A percentile compares a stretch with the other conserved stretches of the same genome.
phyloP scores from a whole-genome alignment of 2,329 filamentous ascomycete genomes.

The Aspergillus eucalypticola region DNA sequence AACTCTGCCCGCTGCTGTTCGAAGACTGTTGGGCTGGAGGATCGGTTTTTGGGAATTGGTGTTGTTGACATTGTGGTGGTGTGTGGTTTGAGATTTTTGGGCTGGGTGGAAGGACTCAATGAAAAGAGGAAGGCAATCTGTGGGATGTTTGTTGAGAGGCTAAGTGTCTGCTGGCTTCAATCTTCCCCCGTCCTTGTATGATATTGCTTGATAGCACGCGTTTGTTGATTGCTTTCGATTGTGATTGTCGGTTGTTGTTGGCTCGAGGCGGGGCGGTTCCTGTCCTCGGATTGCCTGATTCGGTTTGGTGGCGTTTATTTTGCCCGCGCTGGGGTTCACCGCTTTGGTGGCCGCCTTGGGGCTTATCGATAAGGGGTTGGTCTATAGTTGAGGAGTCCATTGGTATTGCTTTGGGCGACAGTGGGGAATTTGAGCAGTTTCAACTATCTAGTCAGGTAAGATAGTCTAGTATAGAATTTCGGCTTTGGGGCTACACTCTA shows the following conservation, averaged over 20 bases:
- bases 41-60: constrained; percentile 16
- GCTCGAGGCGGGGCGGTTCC: constrained; percentile 14
- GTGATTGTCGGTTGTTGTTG: background rate
- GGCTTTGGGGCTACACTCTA: too few relatives aligned
- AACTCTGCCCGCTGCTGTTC: constrained; percentile 47
- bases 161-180: background rate
- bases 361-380: constrained; percentile 2
- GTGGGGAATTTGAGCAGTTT: background rate
- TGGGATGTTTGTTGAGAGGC: background rate
- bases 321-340: background rate
- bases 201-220: background rate
- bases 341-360: background rate
- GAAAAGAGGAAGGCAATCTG: too few relatives aligned
- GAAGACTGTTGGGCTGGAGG: constrained; percentile 39
- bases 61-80: constrained; percentile 20
- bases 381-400: background rate
- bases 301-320: background rate
- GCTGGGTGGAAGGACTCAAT: too few relatives aligned
- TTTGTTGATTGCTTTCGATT: constrained; percentile 13
- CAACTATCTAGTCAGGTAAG: too few relatives aligned
- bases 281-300: background rate
- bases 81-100: background rate
- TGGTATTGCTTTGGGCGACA: background rate
- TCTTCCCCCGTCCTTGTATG: background rate
- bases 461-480: too few relatives aligned